Evolutionary conservation across 495 filamentous ascomycete genomes (phyloP), one percentile per base, ranked within the genome.

Genomic region (Lophiotrema nucula): DNA sequence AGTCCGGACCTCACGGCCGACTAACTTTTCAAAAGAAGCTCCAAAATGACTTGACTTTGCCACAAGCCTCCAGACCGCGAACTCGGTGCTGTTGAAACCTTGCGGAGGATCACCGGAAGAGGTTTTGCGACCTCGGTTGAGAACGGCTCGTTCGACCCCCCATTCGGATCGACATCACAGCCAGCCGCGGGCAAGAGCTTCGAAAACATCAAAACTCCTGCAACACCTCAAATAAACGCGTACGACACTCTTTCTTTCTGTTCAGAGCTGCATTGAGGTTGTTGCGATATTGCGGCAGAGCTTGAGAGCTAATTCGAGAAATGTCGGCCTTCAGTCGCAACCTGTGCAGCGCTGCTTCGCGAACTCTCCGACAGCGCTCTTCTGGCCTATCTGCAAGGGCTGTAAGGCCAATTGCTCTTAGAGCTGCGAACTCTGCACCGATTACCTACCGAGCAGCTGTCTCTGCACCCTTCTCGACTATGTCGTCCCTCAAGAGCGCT

Each of bases 391-490:
- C 25, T 48, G 60, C 53, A 39, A 62, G 58, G 60, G 53, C 58
- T 41, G 48, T 53, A 5, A 56, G 64, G 23, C 58, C 67, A 60
- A 56, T 65, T 57, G 60, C 65, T 43, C 39, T 54, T 19, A 8
- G 56, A 47, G 19, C 67, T 16, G 45, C 58, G 4, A 37, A 54
- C 46, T 60, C 45, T 15, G 52, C 53, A 5, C 55, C 63, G 4
- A 53, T 62, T 25, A 22, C 45, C n/a, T 23, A 45, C 28, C 67
- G 61, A 19, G 24, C 52, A 27, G 53, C 65, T 26, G 63, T 48
- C 25, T 42, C 53, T n/a, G 56, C 69, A n/a, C 39, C 51, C 67
- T 85, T 85, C 70, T 84, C 81, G 52, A 83, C 81, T 57, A 80
- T 79, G 73, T 64, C 79, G 47, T 63, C 78, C 16, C 73, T 78